Conservation (phyloP, 2,329 filamentous ascomycete genomes). For the Capronia coronata region DNA sequence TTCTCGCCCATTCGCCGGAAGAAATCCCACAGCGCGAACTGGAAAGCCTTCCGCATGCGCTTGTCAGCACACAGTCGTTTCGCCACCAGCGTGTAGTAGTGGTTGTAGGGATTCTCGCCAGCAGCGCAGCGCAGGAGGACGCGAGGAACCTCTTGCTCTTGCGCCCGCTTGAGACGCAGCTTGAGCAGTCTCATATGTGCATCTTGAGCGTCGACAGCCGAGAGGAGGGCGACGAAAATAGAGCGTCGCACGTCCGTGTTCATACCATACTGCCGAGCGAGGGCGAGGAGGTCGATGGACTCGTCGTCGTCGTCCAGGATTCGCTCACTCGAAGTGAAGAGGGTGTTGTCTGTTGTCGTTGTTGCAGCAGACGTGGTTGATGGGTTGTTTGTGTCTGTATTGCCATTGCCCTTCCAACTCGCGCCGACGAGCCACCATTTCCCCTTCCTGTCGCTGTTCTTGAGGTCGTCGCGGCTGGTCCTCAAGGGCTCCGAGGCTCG, state of each 20-base stretch:
- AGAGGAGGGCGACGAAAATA: constrained; percentile 91
- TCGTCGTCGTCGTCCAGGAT: constrained; percentile 29
- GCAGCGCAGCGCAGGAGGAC: constrained; percentile 84
- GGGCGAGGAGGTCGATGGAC: constrained; percentile 59
- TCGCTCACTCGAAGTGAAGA: constrained; percentile 28
- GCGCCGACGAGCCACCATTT: constrained; percentile 99
- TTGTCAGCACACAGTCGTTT: constrained; percentile 68
- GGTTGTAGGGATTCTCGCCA: constrained; percentile 78
- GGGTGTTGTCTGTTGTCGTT: constrained; percentile 13
- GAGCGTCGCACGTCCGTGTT: constrained; percentile 78
- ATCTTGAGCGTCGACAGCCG: constrained; percentile 74
- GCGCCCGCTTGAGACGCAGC: constrained; percentile 75
- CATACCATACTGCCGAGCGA: constrained; percentile 78
- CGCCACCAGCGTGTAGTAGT: constrained; percentile 85
- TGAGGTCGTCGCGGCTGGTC: constrained; percentile 74
- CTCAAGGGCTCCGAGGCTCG: constrained; percentile 76
- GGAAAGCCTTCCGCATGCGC: constrained; percentile 74
- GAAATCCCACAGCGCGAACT: constrained; percentile 77
- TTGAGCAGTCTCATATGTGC: constrained; percentile 73
- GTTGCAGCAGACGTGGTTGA: constrained; percentile 26
- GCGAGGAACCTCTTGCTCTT: constrained; percentile 77
- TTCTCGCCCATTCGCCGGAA: constrained; percentile 81
- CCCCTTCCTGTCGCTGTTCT: constrained; percentile 74
- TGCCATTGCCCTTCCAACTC: constrained; percentile 59
- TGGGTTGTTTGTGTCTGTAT: constrained; percentile 31